Percentiles rank a stretch among this genome's conserved stretches.
Conservation (phyloP, 2,329 filamentous ascomycete species). For the Colletotrichum horii region DNA sequence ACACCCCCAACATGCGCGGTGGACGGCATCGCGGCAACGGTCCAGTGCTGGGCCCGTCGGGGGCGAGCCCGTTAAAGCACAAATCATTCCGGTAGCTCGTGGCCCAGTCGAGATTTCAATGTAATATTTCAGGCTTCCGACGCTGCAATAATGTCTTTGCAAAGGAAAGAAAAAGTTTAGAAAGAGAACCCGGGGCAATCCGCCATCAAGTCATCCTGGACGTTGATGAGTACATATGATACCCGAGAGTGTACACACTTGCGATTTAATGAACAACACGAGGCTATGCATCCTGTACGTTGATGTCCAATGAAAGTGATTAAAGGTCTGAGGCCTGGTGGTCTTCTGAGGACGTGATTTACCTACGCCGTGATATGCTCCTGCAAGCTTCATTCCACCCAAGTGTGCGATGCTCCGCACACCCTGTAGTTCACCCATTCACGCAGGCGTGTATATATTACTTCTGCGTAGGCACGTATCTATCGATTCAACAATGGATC, state of each 20-base stretch:
- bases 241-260: conserved; percentile 29
- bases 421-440: too few relatives aligned
- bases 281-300: not conserved
- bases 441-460: too few relatives aligned
- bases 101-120: not conserved
- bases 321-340: too few relatives aligned
- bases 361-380: too few relatives aligned
- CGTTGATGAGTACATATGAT: conserved; percentile 31
- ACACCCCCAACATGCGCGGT: conserved; percentile 60
- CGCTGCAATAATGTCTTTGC: not conserved
- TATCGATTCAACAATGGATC: too few relatives aligned
- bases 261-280: conserved; percentile 26
- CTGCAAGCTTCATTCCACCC: too few relatives aligned
- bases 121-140: not conserved
- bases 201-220: conserved; percentile 11
- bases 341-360: too few relatives aligned
- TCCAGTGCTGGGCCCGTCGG: conserved; percentile 30
- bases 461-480: too few relatives aligned
- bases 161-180: not conserved
- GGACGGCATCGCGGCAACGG: conserved; percentile 47
- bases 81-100: conserved; percentile 50
- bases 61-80: conserved; percentile 47
- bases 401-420: too few relatives aligned
- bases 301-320: not conserved
- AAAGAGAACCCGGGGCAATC: conserved; percentile 10